Base-by-base conservation (phyloP, 1,284 basidiomycete genomes). In the Vanrija pseudolonga region DNA sequence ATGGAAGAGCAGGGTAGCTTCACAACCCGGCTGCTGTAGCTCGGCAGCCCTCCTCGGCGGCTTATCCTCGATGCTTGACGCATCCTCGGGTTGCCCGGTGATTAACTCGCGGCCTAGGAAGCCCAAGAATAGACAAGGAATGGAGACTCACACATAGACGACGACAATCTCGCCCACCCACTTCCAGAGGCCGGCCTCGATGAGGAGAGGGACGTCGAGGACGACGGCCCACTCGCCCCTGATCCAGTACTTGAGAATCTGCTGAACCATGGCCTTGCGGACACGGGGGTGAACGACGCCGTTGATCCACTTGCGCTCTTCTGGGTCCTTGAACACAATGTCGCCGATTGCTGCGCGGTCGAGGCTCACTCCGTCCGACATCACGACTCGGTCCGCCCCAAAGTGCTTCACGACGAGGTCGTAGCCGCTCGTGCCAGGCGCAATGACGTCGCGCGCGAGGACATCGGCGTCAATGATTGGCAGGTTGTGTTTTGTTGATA, bases 381-480 rank as follows among this genome's bases (percentile, higher is more conserved):
- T 77, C 15, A 97, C 80, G 3, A 93, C 78, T 6, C 69, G 59
- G 57, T 81, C 80, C 2, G 76, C 65, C 0, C 94, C 93, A 71
- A 97, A 98, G 19, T 81, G 79, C 7, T 76, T 65, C 48, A 85
- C 82, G 53, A 98, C 88, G 18, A 82, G 77, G 26, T 77, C 69
- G 65, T 93, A 86, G 0, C 82, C 89, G 2, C 81, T 81, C 36
- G 90, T 89, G 32, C 90, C 90, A 0, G 94, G 94, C 52, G 84
- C 82, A 55, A 98, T 89, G 48, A 91, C 93, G 66, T 87, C 79
- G 32, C 93, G 86, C 2, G 95, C 91, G 44, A 98, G 82, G 20
- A 91, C 63, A 80, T 98, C 95, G 5, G 95, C 91, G 69, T 98
- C 96, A 66, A 98, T 83, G 62, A 98, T 79, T 15, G 92, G 89